phyloP scores from a whole-genome alignment of 306 rosid genomes.

The Abrus precatorius region DNA sequence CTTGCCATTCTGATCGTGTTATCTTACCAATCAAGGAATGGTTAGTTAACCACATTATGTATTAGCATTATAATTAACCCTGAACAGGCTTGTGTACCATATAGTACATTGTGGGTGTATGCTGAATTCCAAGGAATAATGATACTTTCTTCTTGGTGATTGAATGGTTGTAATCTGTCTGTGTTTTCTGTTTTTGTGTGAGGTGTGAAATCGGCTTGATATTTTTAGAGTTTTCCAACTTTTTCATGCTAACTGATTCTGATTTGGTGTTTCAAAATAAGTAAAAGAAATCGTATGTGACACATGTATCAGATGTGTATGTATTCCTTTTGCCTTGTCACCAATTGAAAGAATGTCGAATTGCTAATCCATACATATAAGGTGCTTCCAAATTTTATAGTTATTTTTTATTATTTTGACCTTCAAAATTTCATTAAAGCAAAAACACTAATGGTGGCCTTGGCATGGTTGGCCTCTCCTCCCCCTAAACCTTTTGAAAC shows the following conservation, averaged over 20 bases:
- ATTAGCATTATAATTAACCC: slow-evolving; percentile 38
- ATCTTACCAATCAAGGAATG: slow-evolving; percentile 43
- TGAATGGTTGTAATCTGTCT: slow-evolving; percentile 33
- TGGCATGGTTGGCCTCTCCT: neutral
- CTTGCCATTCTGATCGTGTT: slow-evolving; percentile 38
- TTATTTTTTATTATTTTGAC: slow-evolving; percentile 6
- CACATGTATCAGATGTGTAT: slow-evolving; percentile 6
- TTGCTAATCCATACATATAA: neutral
- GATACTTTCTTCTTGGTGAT: slow-evolving; percentile 35
- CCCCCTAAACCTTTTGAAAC: neutral
- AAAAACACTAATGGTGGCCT: neutral
- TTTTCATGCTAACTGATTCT: slow-evolving; percentile 15
- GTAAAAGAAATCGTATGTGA: neutral
- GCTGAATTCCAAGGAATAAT: slow-evolving; percentile 31
- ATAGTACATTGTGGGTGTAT: slow-evolving; percentile 37
- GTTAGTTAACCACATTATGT: slow-evolving; percentile 49
- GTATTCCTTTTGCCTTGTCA: slow-evolving; percentile 3
- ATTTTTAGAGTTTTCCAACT: neutral
- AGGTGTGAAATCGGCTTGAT: neutral
- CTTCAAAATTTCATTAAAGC: neutral
- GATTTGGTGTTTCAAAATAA: neutral
- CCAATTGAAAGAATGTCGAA: neutral
- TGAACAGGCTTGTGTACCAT: slow-evolving; percentile 5
- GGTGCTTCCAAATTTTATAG: slow-evolving; percentile 14
- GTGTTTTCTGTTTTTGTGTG: slow-evolving; percentile 13